These are phyloP conservation scores for Penicillium palitans DNA, from an alignment of 2,329 filamentous ascomycete species.

Conservation along the genomic window DNA sequence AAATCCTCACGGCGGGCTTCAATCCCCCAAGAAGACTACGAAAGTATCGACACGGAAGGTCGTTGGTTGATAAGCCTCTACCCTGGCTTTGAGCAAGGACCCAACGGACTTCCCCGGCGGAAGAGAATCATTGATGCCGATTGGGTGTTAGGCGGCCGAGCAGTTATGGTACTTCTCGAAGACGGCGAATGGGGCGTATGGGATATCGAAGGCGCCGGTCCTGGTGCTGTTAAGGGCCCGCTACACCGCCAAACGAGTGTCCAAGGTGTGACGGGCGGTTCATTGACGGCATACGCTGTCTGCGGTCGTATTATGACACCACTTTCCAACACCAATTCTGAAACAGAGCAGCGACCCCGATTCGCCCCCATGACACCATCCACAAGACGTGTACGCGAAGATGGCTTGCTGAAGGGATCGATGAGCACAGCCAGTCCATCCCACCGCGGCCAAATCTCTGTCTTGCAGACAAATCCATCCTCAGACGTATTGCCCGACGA, in stretches of 20 bases:
- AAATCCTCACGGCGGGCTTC: slow-evolving; percentile 32
- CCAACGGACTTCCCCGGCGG: slow-evolving; percentile 34
- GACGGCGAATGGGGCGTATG: slow-evolving; percentile 53
- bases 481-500: slow-evolving; percentile 44
- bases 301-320: slow-evolving; percentile 41
- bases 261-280: slow-evolving; percentile 43
- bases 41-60: slow-evolving; percentile 38
- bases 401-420: slow-evolving; percentile 45
- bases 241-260: slow-evolving; percentile 41
- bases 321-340: slow-evolving; percentile 28
- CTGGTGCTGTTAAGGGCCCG: slow-evolving; percentile 42
- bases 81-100: slow-evolving; percentile 41
- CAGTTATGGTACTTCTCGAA: slow-evolving; percentile 47
- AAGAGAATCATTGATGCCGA: slow-evolving; percentile 48
- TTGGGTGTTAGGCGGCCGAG: slow-evolving; percentile 49
- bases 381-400: slow-evolving; percentile 49
- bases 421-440: slow-evolving; percentile 32
- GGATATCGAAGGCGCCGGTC: slow-evolving; percentile 50
- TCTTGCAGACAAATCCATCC: slow-evolving; percentile 40
- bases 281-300: slow-evolving; percentile 45
- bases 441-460: slow-evolving; percentile 44
- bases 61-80: slow-evolving; percentile 48
- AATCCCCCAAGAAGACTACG: slow-evolving; percentile 33
- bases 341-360: slow-evolving; percentile 35
- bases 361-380: slow-evolving; percentile 52